Conservation (phyloP, 2,329 filamentous ascomycete genomes). For the Beauveria pseudobassiana region DNA sequence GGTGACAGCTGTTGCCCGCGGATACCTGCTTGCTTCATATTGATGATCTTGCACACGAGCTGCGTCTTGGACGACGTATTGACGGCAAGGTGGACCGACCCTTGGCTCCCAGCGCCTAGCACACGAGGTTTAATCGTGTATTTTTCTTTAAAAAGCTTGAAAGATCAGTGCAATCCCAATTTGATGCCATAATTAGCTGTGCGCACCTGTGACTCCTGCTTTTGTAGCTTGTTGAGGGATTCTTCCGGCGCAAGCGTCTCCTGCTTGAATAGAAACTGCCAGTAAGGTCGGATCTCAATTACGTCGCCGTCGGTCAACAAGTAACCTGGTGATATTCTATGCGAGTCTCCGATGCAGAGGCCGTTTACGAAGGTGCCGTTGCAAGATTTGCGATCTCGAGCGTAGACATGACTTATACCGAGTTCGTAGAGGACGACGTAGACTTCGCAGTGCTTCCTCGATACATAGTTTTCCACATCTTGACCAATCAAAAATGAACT, state of each 20-base stretch:
- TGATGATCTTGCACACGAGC: conserved; percentile 61
- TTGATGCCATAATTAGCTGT: background rate
- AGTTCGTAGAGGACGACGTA: conserved; percentile 46
- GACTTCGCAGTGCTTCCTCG: conserved; percentile 47
- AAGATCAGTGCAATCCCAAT: conserved; percentile 1
- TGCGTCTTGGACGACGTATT: conserved; percentile 48
- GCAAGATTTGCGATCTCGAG: conserved; percentile 46
- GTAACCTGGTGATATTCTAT: conserved; percentile 32
- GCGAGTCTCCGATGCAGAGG: conserved; percentile 32
- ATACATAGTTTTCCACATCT: conserved; percentile 33
- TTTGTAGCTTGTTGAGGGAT: conserved; percentile 24
- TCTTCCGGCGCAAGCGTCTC: conserved; percentile 17
- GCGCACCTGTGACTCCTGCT: conserved; percentile 25
- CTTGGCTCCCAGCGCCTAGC: conserved; percentile 31
- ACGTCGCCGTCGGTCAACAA: conserved; percentile 44
- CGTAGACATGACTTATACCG: conserved; percentile 39
- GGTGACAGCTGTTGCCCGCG: conserved; percentile 22
- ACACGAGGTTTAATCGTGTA: conserved; percentile 28
- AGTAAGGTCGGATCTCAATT: conserved; percentile 34
- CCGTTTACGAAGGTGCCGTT: conserved; percentile 48
- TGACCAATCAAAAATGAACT: conserved; percentile 33
- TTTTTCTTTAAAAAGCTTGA: conserved; percentile 26
- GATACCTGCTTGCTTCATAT: conserved; percentile 31
- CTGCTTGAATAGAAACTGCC: conserved; percentile 30
- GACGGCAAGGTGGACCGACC: conserved; percentile 30